phyloP scores from a whole-genome alignment of 2,329 filamentous ascomycete genomes.

The Lachnellula willkommii region DNA sequence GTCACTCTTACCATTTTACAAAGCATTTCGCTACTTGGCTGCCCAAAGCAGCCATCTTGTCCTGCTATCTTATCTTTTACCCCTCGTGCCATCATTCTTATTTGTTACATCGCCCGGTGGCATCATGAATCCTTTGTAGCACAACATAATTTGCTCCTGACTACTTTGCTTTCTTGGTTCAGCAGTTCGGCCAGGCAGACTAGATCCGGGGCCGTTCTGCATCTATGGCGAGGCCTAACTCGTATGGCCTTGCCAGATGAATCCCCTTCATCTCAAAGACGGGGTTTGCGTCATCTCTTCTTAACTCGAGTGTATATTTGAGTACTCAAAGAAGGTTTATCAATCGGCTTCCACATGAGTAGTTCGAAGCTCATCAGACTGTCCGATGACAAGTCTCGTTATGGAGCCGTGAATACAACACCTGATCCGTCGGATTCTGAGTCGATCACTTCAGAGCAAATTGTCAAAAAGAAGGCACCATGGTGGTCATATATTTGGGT shows the following conservation, averaged over 20 bases:
- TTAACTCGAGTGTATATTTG: not conserved
- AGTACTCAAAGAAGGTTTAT: not conserved
- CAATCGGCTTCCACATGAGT: not conserved
- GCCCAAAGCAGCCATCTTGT: not conserved
- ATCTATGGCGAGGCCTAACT: too few species aligned
- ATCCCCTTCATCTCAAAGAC: not conserved
- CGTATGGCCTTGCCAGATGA: too few species aligned
- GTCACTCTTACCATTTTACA: not conserved
- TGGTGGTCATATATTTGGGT: conserved; percentile 29
- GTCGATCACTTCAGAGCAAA: not conserved
- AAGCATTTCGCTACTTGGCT: not conserved
- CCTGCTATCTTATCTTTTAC: not conserved
- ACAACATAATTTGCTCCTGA: conserved; percentile 7
- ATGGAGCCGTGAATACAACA: not conserved
- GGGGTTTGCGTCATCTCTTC: not conserved
- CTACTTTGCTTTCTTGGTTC: not conserved
- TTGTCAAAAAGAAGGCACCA: conserved; percentile 13
- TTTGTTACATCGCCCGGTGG: not conserved
- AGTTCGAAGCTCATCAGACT: not conserved
- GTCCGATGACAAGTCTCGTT: not conserved
- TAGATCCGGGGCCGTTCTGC: too few species aligned
- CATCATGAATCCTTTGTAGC: conserved; percentile 4
- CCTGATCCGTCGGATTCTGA: conserved; percentile 6
- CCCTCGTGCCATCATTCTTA: not conserved
- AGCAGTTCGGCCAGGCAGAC: too few species aligned